Percentiles rank a stretch among this genome's conserved stretches.
These are phyloP conservation scores for Xerocomus potaroensis DNA, from an alignment of 768 basidiomycete species.

Conservation along the genomic window DNA sequence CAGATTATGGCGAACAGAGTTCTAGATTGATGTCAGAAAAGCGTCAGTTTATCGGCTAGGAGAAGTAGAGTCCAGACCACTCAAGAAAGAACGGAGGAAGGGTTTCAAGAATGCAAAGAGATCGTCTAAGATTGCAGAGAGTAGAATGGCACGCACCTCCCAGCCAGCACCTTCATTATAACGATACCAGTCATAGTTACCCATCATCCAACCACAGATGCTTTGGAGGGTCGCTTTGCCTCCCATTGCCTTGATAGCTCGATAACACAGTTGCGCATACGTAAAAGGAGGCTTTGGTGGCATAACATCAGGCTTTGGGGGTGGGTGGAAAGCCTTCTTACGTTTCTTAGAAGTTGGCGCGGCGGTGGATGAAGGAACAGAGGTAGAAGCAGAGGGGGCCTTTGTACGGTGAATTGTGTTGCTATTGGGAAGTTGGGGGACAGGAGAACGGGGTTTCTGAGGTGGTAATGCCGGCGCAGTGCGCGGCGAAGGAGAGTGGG, in stretches of 20 bases:
- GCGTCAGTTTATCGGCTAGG: slow-evolving; percentile 9
- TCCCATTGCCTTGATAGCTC: slow-evolving; percentile 75
- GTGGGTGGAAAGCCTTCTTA: slow-evolving; percentile 50
- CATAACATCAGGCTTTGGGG: slow-evolving; percentile 67
- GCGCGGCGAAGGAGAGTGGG: slow-evolving; percentile 65
- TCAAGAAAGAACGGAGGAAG: not conserved
- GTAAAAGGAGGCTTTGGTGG: slow-evolving; percentile 88
- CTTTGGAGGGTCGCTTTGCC: slow-evolving; percentile 90
- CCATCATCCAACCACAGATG: slow-evolving; percentile 89
- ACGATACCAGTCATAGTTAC: slow-evolving; percentile 86
- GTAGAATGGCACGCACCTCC: slow-evolving; percentile 60
- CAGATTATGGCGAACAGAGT: slow-evolving; percentile 92
- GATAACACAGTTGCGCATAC: slow-evolving; percentile 88
- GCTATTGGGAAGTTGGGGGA: slow-evolving; percentile 58
- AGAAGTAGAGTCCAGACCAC: slow-evolving; percentile 2
- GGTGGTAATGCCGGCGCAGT: slow-evolving; percentile 40
- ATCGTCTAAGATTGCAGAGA: not conserved
- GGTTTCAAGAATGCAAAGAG: not conserved
- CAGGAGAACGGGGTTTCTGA: slow-evolving; percentile 45
- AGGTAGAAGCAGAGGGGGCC: slow-evolving; percentile 29
- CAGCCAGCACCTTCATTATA: slow-evolving; percentile 80
- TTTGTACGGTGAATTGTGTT: slow-evolving; percentile 49
- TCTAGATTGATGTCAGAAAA: slow-evolving; percentile 41
- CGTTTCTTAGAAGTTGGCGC: slow-evolving; percentile 55
- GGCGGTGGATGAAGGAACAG: slow-evolving; percentile 6